These are phyloP conservation scores for Aspergillus heteromorphus DNA, from an alignment of 495 filamentous ascomycete species.

Conservation along the genomic window DNA sequence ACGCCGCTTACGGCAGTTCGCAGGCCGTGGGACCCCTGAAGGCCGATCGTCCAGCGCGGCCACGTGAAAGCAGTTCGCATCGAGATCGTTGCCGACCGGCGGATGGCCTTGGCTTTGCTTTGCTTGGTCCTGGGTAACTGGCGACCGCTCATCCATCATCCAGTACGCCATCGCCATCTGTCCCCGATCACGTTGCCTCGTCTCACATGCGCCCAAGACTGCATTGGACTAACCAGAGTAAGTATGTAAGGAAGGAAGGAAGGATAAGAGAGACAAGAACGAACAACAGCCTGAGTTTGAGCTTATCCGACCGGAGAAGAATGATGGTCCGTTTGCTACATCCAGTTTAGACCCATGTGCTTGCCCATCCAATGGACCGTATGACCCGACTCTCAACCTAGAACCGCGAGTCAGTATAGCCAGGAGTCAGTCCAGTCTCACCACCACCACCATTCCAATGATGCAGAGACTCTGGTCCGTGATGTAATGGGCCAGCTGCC, in stretches of 20 bases:
- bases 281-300: not conserved
- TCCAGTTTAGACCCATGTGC: not conserved
- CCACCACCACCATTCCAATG: too few species aligned
- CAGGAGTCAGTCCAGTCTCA: too few species aligned
- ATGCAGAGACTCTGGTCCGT: constrained; percentile 11
- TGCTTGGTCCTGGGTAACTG: not conserved
- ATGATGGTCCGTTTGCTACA: not conserved
- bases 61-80: constrained; percentile 22
- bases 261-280: too few species aligned
- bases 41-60: constrained; percentile 19
- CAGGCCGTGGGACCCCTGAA: constrained; percentile 22
- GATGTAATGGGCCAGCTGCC: constrained; percentile 9
- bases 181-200: not conserved
- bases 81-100: constrained; percentile 18
- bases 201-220: not conserved
- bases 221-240: not conserved
- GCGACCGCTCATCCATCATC: not conserved
- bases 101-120: not conserved
- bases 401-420: too few species aligned
- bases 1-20: constrained; percentile 19
- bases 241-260: too few species aligned
- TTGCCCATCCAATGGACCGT: too few species aligned
- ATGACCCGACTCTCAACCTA: not conserved
- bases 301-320: not conserved
- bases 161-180: not conserved